These are phyloP conservation scores for Cenchrus americanus DNA, from an alignment of 176 grass and related monocot genomes.

Conservation along the genomic window DNA sequence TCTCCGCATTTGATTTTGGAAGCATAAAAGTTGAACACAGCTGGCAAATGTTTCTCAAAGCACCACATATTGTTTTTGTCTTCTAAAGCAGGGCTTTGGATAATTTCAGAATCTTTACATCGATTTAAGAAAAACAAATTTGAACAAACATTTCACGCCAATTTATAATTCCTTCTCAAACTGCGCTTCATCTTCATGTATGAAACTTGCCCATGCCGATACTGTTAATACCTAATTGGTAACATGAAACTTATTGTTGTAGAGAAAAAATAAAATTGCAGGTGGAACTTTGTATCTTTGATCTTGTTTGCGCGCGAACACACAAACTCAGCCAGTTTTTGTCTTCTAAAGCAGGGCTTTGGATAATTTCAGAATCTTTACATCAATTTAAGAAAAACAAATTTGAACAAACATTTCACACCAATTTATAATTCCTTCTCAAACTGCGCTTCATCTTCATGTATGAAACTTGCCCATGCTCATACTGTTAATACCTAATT, in stretches of 20 bases:
- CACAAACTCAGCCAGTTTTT: conserved; percentile 4
- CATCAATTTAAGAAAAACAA: neutral
- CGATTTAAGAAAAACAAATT: neutral
- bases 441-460: conserved; percentile 12
- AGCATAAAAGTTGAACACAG: conserved; percentile 30
- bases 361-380: conserved; percentile 24
- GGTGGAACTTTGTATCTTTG: neutral
- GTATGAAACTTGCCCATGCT: neutral
- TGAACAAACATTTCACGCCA: neutral
- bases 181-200: conserved; percentile 13
- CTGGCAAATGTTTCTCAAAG: conserved; percentile 11
- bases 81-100: conserved; percentile 5
- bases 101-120: conserved; percentile 26
- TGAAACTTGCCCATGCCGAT: neutral
- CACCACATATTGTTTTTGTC: neutral
- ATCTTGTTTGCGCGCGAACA: neutral
- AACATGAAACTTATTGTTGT: neutral
- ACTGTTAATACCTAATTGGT: conserved; percentile 34
- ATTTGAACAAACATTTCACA: neutral
- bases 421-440: neutral
- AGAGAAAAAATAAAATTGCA: neutral
- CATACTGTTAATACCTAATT: conserved; percentile 34
- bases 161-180: neutral
- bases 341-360: neutral
- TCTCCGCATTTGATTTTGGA: neutral